Conservation (phyloP, 169 alveolate species). For the Eimeria tenella region DNA sequence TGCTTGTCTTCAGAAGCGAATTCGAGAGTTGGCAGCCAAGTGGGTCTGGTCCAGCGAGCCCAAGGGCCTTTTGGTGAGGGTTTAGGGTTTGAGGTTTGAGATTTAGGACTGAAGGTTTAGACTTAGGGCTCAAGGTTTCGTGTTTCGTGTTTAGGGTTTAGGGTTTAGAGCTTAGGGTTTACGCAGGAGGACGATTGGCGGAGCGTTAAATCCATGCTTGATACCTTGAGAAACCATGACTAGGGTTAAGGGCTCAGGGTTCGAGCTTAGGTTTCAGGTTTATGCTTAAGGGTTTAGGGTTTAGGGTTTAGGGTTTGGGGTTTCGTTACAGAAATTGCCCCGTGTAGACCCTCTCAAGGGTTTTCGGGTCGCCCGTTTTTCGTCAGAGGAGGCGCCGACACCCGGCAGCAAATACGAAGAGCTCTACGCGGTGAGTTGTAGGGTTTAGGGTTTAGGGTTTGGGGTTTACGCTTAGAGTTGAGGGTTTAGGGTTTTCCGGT, state of each 20-base stretch:
- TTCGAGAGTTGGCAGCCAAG: slow-evolving; percentile 5
- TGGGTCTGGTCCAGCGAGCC: slow-evolving; percentile 7
- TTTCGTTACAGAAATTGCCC: not conserved
- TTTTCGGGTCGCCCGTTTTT: slow-evolving; percentile 14
- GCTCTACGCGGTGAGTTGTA: not conserved
- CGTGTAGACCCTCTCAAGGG: not conserved
- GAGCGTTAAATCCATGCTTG: no score
- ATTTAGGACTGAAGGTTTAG: not conserved
- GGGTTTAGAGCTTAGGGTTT: not conserved
- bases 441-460: not conserved
- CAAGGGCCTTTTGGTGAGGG: slow-evolving; percentile 20
- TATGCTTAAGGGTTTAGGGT: not conserved
- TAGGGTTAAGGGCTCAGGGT: not conserved
- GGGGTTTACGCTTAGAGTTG: not conserved
- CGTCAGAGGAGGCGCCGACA: not conserved
- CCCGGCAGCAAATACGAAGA: slow-evolving; percentile 18
- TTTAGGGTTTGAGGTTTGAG: not conserved
- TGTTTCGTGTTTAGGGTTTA: not conserved
- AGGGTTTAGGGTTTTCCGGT: not conserved
- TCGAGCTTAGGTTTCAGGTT: not conserved
- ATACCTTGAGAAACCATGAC: no score
- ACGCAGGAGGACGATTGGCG: not conserved
- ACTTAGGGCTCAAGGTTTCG: not conserved
- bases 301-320: slow-evolving; percentile 3
- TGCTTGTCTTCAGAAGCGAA: not conserved